Evolutionary conservation across 768 basidiomycete species (phyloP).

Genomic region (Leccinum barrowsii): DNA sequence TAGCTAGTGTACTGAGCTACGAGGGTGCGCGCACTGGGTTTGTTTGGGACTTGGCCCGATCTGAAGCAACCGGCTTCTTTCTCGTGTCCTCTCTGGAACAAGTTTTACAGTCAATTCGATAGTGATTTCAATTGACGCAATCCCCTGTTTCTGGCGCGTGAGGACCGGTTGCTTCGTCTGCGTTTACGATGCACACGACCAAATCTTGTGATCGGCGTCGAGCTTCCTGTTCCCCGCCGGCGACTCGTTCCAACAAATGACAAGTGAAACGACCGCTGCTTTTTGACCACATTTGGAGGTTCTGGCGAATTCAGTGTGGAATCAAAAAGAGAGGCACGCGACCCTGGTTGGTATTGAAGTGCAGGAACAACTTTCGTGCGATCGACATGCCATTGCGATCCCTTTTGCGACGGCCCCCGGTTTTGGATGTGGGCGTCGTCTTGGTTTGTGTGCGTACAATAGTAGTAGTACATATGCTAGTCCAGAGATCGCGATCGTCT

Average conservation of each 20-base stretch:
- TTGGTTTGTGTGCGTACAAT: too few species aligned
- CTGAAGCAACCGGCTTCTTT: not conserved
- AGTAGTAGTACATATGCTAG: not conserved
- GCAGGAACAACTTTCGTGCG: not conserved
- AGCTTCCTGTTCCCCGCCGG: not conserved
- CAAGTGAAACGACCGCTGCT: not conserved
- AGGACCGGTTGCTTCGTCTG: not conserved
- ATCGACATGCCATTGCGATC: not conserved
- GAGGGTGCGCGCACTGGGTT: not conserved
- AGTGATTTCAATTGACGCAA: not conserved
- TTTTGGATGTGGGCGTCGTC: too few species aligned
- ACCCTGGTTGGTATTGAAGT: not conserved
- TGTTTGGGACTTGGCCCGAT: not conserved
- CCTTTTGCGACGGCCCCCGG: not conserved
- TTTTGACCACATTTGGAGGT: not conserved
- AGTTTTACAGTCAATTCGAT: not conserved
- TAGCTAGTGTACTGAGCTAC: not conserved
- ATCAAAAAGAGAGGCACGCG: not conserved
- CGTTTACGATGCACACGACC: not conserved
- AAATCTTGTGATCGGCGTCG: not conserved
- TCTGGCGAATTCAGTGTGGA: not conserved
- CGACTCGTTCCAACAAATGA: not conserved
- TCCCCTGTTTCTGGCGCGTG: not conserved
- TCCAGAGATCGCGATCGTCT: not conserved
- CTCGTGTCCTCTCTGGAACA: not conserved